phyloP scores from a whole-genome alignment of 2,329 filamentous ascomycete species.

The Dactylella cylindrospora region DNA sequence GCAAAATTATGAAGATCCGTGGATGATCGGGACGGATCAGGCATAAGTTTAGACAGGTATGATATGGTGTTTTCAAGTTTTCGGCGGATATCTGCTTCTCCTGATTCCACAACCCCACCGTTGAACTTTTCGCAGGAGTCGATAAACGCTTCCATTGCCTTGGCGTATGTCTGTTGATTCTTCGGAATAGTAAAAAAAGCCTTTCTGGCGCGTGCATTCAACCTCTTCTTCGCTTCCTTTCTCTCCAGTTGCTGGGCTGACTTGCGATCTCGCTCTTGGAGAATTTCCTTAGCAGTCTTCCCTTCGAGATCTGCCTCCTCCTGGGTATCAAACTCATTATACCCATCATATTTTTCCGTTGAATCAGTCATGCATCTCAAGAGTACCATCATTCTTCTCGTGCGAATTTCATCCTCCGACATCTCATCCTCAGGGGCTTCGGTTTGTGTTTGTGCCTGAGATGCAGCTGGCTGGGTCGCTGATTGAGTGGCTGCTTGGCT shows the following conservation, averaged over 20 bases:
- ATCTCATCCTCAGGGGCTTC: conserved; percentile 52
- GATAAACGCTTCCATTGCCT: conserved; percentile 73
- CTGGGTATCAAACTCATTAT: conserved; percentile 27
- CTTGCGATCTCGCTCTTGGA: conserved; percentile 52
- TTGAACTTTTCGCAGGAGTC: conserved; percentile 87
- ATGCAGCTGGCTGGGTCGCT: conserved; percentile 9
- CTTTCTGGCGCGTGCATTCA: conserved; percentile 75
- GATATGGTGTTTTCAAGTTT: conserved; percentile 72
- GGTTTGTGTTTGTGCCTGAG: conserved; percentile 51
- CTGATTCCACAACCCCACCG: conserved; percentile 75
- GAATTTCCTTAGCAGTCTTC: conserved; percentile 23
- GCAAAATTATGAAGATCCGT: conserved; percentile 86
- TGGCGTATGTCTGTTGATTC: conserved; percentile 72
- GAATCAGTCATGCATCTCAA: conserved; percentile 38
- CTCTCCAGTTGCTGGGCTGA: conserved; percentile 56
- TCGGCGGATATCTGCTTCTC: conserved; percentile 66
- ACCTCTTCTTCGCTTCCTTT: conserved; percentile 57
- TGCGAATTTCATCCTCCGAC: conserved; percentile 36
- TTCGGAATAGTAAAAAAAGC: conserved; percentile 86
- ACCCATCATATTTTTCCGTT: conserved; percentile 25
- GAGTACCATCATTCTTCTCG: conserved; percentile 27
- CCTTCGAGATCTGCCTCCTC: conserved; percentile 32
- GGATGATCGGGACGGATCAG: conserved; percentile 70
- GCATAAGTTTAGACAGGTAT: conserved; percentile 69
- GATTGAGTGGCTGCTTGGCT: conserved; percentile 45